Percentiles rank a stretch among this genome's conserved stretches.
These are phyloP conservation scores for Colletotrichum sojae DNA, from an alignment of 2,329 filamentous ascomycete genomes.

Conservation along the genomic window DNA sequence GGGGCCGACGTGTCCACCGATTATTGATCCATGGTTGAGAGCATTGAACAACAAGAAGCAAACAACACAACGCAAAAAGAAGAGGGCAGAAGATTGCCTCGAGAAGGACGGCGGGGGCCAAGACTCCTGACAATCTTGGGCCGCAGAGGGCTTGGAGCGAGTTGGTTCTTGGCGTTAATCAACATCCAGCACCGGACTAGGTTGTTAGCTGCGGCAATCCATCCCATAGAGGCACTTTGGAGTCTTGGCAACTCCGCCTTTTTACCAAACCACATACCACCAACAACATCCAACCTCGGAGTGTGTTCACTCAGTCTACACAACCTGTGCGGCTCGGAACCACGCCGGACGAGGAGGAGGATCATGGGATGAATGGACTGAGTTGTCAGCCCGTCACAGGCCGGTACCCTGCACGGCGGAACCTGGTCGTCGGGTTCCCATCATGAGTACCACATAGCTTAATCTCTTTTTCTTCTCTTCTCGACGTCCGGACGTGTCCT, in stretches of 20 bases:
- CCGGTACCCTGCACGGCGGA: not conserved
- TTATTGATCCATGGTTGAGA: not conserved
- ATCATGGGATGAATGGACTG: slow-evolving; percentile 11
- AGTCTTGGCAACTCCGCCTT: slow-evolving; percentile 38
- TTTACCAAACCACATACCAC: slow-evolving; percentile 14
- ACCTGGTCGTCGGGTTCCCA: slow-evolving; percentile 20
- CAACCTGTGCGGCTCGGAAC: not conserved
- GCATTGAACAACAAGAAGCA: not conserved
- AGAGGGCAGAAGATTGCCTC: not conserved
- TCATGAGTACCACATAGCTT: slow-evolving; percentile 13
- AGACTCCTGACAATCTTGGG: slow-evolving; percentile 22
- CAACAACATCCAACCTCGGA: not conserved
- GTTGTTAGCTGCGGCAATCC: slow-evolving; percentile 33
- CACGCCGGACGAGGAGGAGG: not conserved
- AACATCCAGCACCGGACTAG: slow-evolving; percentile 33
- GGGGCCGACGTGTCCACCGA: slow-evolving; percentile 13
- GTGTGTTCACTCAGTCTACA: not conserved
- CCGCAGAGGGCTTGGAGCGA: slow-evolving; percentile 6
- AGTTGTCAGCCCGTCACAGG: not conserved
- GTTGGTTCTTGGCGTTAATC: slow-evolving; percentile 33
- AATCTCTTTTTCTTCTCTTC: slow-evolving; percentile 8
- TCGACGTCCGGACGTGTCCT: not conserved
- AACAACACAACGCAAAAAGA: not conserved
- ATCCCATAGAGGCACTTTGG: slow-evolving; percentile 22
- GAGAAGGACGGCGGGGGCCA: slow-evolving; percentile 14